Base-by-base conservation (phyloP, 345 rosid species). In the Trapa incisa region DNA sequence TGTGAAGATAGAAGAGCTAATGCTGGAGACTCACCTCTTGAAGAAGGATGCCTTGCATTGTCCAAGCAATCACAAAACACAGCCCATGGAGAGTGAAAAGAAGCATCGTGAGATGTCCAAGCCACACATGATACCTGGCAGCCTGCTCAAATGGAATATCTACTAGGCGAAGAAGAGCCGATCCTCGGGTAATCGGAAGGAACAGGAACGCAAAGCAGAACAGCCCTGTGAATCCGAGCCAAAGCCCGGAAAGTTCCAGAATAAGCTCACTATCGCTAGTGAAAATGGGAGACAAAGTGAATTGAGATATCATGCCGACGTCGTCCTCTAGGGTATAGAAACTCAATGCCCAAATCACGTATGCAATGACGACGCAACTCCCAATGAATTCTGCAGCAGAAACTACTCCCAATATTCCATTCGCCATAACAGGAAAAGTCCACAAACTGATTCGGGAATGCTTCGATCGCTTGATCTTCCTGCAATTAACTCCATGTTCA, bases 61-160 rank as follows among this genome's bases (percentile, higher is more conserved):
- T 60, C 95, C 95, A 86, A 53, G 56, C 87, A 69, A 81, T 70
- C 7, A 83, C 80, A 70, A 79, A 89, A 68, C 77, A 80, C 5
- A 87, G 75, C n/a, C 96, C 98, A 73, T 92, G 96, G 37, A 92
- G 86, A 43, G 96, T 78, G 73, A 90, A 90, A 60, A 93, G 72
- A 45, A 76, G 52, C 96, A 93, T 83, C 42, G 97, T 87, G 42
- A 87, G 80, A 83, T 90, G 89, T 61, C 97, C 98, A 75, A 93
- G 77, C 98, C 98, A 92, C 41, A 89, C 88, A 73, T 92, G 98
- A 72, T 92, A 92, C 79, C 77, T 77, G 29, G 91, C 85, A n/a
- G 97, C 98, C 74, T 88, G 97, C 79, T 90, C 97, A 64, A 93
- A 88, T 9, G 97, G 97, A 80, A 93, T 82, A 70, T 90, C 89